phyloP scores from a whole-genome alignment of 2,329 filamentous ascomycete species.

The Hypoxylon sp. region DNA sequence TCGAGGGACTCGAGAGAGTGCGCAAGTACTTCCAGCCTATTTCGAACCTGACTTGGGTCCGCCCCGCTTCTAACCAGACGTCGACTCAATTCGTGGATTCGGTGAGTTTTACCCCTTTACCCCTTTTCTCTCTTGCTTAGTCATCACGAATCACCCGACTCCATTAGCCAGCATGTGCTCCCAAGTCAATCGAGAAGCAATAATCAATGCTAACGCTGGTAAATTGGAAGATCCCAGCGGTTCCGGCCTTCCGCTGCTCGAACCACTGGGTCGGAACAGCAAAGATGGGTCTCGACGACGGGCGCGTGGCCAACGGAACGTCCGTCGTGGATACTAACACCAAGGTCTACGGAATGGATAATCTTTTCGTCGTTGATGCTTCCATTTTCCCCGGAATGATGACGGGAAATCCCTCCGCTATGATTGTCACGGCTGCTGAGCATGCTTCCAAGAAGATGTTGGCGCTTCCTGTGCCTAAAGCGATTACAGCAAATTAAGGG shows the following conservation, averaged over 20 bases:
- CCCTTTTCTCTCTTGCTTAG: not conserved
- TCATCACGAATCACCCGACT: not conserved
- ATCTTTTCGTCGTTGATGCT: slow-evolving; percentile 75
- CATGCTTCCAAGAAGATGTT: slow-evolving; percentile 45
- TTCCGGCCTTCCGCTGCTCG: slow-evolving; percentile 54
- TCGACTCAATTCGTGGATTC: slow-evolving; percentile 67
- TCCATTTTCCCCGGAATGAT: slow-evolving; percentile 76
- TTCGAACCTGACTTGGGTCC: slow-evolving; percentile 66
- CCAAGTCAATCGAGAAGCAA: not conserved
- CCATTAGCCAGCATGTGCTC: not conserved
- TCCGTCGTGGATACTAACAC: slow-evolving; percentile 72
- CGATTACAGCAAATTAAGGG: slow-evolving; percentile 11
- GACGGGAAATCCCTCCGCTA: slow-evolving; percentile 68
- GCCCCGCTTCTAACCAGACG: slow-evolving; percentile 63
- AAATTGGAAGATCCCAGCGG: slow-evolving; percentile 49
- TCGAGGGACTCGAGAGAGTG: slow-evolving; percentile 70
- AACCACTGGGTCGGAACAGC: slow-evolving; percentile 63
- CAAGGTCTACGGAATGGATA: slow-evolving; percentile 75
- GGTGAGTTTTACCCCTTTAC: slow-evolving; percentile 49
- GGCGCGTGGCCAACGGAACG: slow-evolving; percentile 61
- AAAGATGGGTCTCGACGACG: slow-evolving; percentile 57
- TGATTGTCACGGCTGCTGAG: slow-evolving; percentile 42
- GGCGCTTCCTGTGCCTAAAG: slow-evolving; percentile 44
- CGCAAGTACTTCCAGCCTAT: slow-evolving; percentile 65
- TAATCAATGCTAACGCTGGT: slow-evolving; percentile 12